phyloP scores from a whole-genome alignment of 495 filamentous ascomycete species.

The Hyaloscypha finlandica region DNA sequence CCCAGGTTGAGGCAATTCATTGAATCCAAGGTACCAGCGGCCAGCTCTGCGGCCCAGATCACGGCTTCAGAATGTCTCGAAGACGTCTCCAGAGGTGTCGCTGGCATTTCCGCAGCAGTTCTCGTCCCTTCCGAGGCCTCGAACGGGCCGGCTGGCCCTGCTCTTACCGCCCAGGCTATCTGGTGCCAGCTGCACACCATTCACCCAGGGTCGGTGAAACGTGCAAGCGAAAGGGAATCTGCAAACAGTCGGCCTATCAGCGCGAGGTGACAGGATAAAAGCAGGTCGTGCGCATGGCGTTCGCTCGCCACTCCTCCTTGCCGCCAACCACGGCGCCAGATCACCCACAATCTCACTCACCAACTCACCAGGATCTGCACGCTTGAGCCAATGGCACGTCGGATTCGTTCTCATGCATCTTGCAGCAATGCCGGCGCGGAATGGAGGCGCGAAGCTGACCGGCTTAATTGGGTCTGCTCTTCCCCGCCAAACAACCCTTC shows the following conservation, averaged over 20 bases:
- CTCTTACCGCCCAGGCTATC: slow-evolving; percentile 12
- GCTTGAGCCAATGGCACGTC: slow-evolving; percentile 17
- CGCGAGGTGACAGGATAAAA: not conserved
- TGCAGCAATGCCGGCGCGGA: slow-evolving; percentile 15
- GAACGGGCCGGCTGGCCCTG: not conserved
- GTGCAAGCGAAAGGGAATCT: slow-evolving; percentile 6
- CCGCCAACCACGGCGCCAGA: slow-evolving; percentile 28
- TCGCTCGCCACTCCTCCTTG: slow-evolving; percentile 2
- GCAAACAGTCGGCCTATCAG: not conserved
- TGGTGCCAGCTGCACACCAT: slow-evolving; percentile 19
- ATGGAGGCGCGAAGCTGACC: slow-evolving; percentile 26
- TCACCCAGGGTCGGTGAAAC: slow-evolving; percentile 2
- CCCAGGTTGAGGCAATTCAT: not conserved
- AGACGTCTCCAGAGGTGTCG: not conserved
- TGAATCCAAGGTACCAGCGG: slow-evolving; percentile 3
- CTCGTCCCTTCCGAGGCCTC: not conserved
- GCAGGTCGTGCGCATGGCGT: not conserved
- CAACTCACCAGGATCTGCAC: not conserved
- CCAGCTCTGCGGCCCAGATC: slow-evolving; percentile 7
- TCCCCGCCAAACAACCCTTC: slow-evolving; percentile 1
- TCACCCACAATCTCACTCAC: slow-evolving; percentile 20
- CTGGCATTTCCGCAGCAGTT: not conserved
- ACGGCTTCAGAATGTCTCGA: slow-evolving; percentile 1
- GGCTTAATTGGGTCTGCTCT: slow-evolving; percentile 16
- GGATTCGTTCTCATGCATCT: slow-evolving; percentile 6